These are phyloP conservation scores for Ustilago shanxiensis DNA, from an alignment of 1,284 basidiomycete genomes.

Conservation along the genomic window DNA sequence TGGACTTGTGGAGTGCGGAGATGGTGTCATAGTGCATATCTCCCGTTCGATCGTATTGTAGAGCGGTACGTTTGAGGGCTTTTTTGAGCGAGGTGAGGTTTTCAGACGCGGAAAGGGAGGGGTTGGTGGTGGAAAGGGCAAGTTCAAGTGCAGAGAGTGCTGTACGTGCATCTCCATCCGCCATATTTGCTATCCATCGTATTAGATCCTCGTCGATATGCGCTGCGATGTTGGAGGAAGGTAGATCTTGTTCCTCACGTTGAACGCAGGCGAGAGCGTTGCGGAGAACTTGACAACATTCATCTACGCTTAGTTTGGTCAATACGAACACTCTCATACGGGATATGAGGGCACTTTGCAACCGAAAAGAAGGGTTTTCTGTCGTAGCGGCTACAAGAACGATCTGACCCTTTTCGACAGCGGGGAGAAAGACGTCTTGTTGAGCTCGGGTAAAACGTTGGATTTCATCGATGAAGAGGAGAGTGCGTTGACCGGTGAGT, in stretches of 20 bases:
- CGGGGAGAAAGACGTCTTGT: conserved; percentile 74
- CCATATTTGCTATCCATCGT: conserved; percentile 62
- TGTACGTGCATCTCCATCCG: conserved; percentile 65
- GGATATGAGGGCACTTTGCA: conserved; percentile 79
- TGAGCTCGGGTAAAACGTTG: conserved; percentile 85
- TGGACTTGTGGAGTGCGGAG: conserved; percentile 84
- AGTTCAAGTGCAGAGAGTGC: conserved; percentile 63
- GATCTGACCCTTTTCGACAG: conserved; percentile 50
- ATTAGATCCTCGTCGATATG: conserved; percentile 64
- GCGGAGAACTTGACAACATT: conserved; percentile 54
- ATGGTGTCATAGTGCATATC: conserved; percentile 82
- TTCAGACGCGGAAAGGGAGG: conserved; percentile 8
- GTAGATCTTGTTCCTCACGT: conserved; percentile 5
- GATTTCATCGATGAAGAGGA: conserved; percentile 87
- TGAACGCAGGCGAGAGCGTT: conserved; percentile 47
- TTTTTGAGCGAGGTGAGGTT: conserved; percentile 50
- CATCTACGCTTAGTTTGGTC: conserved; percentile 55
- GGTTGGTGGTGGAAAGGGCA: conserved; percentile 55
- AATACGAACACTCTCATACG: conserved; percentile 77
- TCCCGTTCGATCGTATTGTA: conserved; percentile 67
- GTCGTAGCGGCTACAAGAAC: conserved; percentile 87
- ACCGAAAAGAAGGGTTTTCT: conserved; percentile 88
- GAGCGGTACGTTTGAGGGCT: conserved; percentile 53
- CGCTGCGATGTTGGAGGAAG: conserved; percentile 27
- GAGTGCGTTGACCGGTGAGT: conserved; percentile 79